Base-by-base conservation (phyloP, 2,329 filamentous ascomycete genomes). In the Xylariaceae sp. region DNA sequence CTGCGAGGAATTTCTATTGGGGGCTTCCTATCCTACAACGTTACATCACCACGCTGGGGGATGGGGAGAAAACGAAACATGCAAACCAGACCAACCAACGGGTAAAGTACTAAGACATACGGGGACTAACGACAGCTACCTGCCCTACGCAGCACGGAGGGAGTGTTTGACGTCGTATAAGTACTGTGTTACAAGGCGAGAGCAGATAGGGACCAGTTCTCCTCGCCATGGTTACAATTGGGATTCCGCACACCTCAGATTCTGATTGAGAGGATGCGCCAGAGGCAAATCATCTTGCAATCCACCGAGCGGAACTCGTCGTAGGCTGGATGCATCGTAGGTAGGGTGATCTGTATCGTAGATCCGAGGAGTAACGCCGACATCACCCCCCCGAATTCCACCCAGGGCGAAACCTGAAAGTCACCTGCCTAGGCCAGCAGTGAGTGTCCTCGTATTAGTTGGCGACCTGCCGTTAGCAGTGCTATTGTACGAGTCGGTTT, bases 361-460 rank as follows among this genome's bases (percentile, higher is more conserved):
- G 44, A 8, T 49, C 47, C 49, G 6, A 35, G 15, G 23, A 35
- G 49, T 51, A 49, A 35, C 53, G 52, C 50, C 53, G 39, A 41
- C 11, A 30, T 10, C 47, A 49, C 23, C 58, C 58, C 58, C 51
- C 56, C 37, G n/a, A 45, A 15, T 15, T 9, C 11, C 23, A 30
- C 23, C 4, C 23, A 30, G 23, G 23, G 23, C 23, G 23, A 30
- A 30, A 30, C 23, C 23, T 30, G 23, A 30, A 64, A 61, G 65
- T 67, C 63, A 67, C 66, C 66, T 67, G 65, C 65, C 65, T 66
- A 66, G 65, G 63, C 61, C 60, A 65, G 62, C 50, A 51, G 58
- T 56, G 60, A 18, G 8, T 11, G 11, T 34, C 23, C 23, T 35
- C 60, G 58, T 60, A 60, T 56, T 45, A 17, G 44, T 17, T 11